Percentiles rank a stretch among this genome's conserved stretches.
Conservation (phyloP, 305 asterid species). For the Rubia peregrina region DNA sequence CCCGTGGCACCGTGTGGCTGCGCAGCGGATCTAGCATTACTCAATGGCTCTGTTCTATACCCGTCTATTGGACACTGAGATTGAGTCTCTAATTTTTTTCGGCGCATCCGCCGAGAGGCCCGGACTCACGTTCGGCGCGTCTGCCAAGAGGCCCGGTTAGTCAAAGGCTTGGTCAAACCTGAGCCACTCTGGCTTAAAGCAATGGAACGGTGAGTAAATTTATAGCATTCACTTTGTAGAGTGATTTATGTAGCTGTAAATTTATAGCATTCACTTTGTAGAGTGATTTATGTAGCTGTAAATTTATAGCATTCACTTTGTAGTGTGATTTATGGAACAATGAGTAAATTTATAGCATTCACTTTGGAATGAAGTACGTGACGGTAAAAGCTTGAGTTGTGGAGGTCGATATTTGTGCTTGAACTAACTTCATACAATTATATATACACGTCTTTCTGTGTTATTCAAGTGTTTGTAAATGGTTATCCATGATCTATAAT, state of each 20-base stretch:
- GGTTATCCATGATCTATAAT: not conserved
- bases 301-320: too few species aligned
- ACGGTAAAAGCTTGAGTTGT: not conserved
- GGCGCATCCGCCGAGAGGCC: too few species aligned
- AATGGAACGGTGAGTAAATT: slow-evolving; percentile 55
- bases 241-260: not conserved
- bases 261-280: not conserved
- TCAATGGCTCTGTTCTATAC: too few species aligned
- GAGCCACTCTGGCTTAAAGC: slow-evolving; percentile 93
- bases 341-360: too few species aligned
- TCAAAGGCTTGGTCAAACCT: slow-evolving; percentile 61
- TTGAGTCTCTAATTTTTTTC: too few species aligned
- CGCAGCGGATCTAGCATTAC: too few species aligned
- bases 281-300: too few species aligned
- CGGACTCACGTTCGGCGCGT: too few species aligned
- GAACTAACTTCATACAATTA: not conserved
- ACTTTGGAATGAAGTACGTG: not conserved
- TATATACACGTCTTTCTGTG: not conserved
- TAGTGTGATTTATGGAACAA: too few species aligned
- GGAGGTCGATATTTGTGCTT: not conserved
- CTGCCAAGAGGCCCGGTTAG: too few species aligned
- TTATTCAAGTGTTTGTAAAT: not conserved
- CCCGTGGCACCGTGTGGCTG: slow-evolving; percentile 42
- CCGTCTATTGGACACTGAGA: too few species aligned
- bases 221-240: not conserved